A percentile compares a stretch with the other conserved stretches of the same genome.
Evolutionary conservation across 441 rosid species (phyloP).

Genomic region (Erodium moschatum): DNA sequence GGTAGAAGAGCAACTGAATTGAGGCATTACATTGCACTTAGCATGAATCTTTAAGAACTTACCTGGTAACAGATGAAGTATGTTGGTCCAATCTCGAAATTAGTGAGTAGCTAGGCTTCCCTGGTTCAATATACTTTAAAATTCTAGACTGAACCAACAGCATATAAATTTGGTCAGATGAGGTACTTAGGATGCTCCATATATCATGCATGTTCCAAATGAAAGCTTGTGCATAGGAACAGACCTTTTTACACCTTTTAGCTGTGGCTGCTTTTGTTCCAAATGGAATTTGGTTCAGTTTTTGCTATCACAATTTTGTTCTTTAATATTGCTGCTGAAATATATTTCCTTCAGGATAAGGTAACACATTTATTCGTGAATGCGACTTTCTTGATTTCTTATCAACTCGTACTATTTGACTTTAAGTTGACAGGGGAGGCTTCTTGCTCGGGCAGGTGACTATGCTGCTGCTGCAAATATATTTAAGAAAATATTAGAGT

Average conservation of each 20-base stretch:
- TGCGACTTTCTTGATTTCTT: conserved; percentile 25
- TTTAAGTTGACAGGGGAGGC: conserved; percentile 99
- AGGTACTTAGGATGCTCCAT: neutral
- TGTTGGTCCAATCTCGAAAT: neutral
- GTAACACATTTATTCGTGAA: neutral
- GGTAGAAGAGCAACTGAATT: neutral
- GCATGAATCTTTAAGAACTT: neutral
- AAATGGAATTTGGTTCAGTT: too few species aligned
- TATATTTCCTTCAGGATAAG: neutral
- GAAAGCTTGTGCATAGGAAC: conserved; percentile 9
- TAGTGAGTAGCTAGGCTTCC: neutral
- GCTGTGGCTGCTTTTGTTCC: neutral
- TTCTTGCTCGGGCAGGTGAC: conserved; percentile 81
- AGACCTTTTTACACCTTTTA: conserved; percentile 4
- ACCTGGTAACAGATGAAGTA: neutral
- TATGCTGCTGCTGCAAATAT: conserved; percentile 50
- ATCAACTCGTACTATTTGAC: conserved; percentile 43
- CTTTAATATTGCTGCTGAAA: neutral
- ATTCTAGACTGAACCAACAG: neutral
- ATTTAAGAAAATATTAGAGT: conserved; percentile 65
- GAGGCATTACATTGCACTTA: neutral
- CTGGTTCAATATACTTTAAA: neutral
- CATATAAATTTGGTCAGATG: neutral
- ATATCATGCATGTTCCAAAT: conserved; percentile 4
- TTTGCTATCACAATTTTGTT: neutral